Base-by-base conservation (phyloP, 2,329 filamentous ascomycete species). In the Paramyrothecium sp. region DNA sequence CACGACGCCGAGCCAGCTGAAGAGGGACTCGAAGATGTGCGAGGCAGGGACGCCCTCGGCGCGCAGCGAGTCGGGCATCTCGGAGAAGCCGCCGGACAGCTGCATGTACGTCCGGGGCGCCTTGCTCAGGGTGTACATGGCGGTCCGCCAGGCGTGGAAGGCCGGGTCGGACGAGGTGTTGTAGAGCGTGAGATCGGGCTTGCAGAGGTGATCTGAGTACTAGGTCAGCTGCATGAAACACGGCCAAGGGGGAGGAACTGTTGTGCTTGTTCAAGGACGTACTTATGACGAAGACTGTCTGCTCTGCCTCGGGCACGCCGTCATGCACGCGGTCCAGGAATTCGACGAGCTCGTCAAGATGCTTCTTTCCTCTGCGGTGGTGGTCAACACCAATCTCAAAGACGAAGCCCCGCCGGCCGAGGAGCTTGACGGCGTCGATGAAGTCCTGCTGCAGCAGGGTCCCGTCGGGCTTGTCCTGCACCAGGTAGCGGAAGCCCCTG, bases 381-480 rank as follows among this genome's bases (percentile, higher is more conserved):
- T 90, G 86, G 78, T 97, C 92, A 13, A 97, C 84, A 1, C 91
- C 92, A 0, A 97, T 77, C 70, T 97, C 94, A 70, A 97, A 97
- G 2, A 84, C 81, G 65, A 88, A 83, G 1, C 85, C 84, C 59
- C 79, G 79, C 54, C 78, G 79, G 4, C 86, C 89, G 50, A 92
- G 75, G 69, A 88, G 82, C 74, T 81, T 85, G 65, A 92, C 68
- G 4, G 83, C 79, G 57, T 86, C 85, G 57, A 92, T 81, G 68
- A 93, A 92, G 8, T 74, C 77, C 12, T 81, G 75, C 51, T 81
- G 72, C 49, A 93, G 66, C 79, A 90, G 88, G 1, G 83, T 84
- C 3, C 89, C 88, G 26, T 75, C 69, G 10, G 85, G 85, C 73
- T 91, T 90, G 71, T 91, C 87, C 75, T 97, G 92, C 52, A 97